Conservation (phyloP, 129 eudicot genomes). For the Flaveria ramosissima region DNA sequence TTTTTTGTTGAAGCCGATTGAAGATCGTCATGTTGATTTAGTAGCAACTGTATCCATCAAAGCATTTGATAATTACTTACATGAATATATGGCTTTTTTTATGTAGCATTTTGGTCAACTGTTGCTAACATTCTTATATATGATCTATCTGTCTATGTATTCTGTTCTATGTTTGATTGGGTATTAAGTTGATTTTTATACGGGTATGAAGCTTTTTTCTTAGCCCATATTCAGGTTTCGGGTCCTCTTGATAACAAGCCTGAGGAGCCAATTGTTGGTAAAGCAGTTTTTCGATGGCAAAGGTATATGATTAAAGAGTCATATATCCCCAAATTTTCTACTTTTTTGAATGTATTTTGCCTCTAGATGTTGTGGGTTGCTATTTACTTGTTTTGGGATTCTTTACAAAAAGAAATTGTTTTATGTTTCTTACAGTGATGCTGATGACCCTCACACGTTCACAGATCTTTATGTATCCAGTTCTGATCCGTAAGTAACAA, state of each 20-base stretch:
- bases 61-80: slow-evolving; percentile 6
- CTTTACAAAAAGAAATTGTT: background rate
- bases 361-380: slow-evolving; percentile 7
- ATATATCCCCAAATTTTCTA: background rate
- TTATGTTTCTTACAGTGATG: slow-evolving; percentile 53
- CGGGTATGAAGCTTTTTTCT: slow-evolving; percentile 39
- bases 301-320: slow-evolving; percentile 15
- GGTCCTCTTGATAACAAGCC: slow-evolving; percentile 87
- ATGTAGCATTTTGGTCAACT: background rate
- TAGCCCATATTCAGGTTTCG: slow-evolving; percentile 64
- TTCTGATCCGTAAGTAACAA: slow-evolving; percentile 76
- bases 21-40: slow-evolving; percentile 88
- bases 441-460: slow-evolving; percentile 89
- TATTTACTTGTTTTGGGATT: background rate
- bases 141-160: background rate
- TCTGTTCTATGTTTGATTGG: background rate
- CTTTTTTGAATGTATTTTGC: background rate
- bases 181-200: slow-evolving; percentile 1
- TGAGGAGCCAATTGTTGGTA: slow-evolving; percentile 65
- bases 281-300: slow-evolving; percentile 95
- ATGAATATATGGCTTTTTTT: background rate
- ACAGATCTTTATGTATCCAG: slow-evolving; percentile 81
- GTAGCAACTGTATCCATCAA: slow-evolving; percentile 83
- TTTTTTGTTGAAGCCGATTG: slow-evolving; percentile 87
- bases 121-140: background rate